A percentile compares a stretch with the other conserved stretches of the same genome.
phyloP scores from a whole-genome alignment of 2,329 filamentous ascomycete species.

The Trichoderma asperellum region DNA sequence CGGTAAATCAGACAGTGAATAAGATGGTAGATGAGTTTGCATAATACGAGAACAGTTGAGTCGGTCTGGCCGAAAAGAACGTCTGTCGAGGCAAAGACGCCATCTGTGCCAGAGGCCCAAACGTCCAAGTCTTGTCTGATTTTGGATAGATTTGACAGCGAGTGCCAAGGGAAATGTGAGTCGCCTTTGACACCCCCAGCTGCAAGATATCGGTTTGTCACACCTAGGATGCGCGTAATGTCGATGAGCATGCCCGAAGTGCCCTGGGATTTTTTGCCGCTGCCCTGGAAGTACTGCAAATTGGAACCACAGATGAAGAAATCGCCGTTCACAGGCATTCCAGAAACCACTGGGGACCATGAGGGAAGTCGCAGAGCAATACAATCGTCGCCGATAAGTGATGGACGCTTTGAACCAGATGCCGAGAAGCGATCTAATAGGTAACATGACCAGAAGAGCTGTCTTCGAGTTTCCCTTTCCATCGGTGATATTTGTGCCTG shows the following conservation, averaged over 20 bases:
- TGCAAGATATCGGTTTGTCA: slow-evolving; percentile 81
- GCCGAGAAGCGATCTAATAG: slow-evolving; percentile 82
- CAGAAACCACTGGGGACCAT: slow-evolving; percentile 66
- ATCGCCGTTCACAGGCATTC: slow-evolving; percentile 72
- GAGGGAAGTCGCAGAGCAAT: slow-evolving; percentile 76
- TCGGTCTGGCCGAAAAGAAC: slow-evolving; percentile 77
- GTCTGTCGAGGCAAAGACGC: slow-evolving; percentile 76
- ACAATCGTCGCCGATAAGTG: slow-evolving; percentile 76
- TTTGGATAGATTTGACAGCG: slow-evolving; percentile 81
- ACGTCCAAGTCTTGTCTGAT: slow-evolving; percentile 83
- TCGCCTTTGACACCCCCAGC: slow-evolving; percentile 86
- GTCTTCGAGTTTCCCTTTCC: slow-evolving; percentile 75
- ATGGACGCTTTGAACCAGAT: slow-evolving; percentile 80
- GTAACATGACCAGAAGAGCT: slow-evolving; percentile 90
- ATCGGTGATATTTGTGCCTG: slow-evolving; percentile 64
- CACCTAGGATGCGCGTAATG: slow-evolving; percentile 79
- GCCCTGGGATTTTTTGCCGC: slow-evolving; percentile 71
- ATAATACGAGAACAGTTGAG: slow-evolving; percentile 76
- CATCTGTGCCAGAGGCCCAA: slow-evolving; percentile 81
- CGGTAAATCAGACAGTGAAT: slow-evolving; percentile 87
- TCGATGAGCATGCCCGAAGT: slow-evolving; percentile 82
- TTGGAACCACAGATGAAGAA: slow-evolving; percentile 82
- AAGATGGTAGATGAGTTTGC: slow-evolving; percentile 85
- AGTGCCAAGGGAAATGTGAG: slow-evolving; percentile 89
- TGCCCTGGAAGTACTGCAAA: slow-evolving; percentile 70